Conservation (phyloP, 2,329 filamentous ascomycete species). For the Tolypocladium album region DNA sequence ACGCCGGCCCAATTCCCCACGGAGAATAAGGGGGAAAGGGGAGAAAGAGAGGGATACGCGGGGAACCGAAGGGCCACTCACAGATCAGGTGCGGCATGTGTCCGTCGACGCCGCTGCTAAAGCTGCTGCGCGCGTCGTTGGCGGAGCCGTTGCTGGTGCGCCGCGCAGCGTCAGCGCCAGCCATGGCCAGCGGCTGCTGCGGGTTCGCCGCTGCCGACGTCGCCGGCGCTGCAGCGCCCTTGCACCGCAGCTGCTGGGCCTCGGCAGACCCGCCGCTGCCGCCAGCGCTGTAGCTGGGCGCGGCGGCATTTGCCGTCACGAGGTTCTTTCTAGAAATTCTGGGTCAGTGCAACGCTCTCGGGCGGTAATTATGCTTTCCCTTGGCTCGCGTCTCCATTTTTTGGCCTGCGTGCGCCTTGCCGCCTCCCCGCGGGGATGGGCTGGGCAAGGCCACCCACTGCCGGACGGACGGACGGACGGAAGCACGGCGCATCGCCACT, state of each 20-base stretch:
- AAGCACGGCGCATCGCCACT: not conserved
- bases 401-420: not conserved
- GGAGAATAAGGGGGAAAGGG: not conserved
- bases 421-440: not conserved
- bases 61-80: slow-evolving; percentile 21
- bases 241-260: slow-evolving; percentile 14
- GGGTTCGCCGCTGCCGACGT: not conserved
- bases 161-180: slow-evolving; percentile 23
- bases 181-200: not conserved
- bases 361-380: too few relatives aligned
- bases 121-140: slow-evolving; percentile 11
- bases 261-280: slow-evolving; percentile 25
- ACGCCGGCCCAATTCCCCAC: not conserved
- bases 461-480: not conserved
- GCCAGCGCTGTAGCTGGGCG: slow-evolving; percentile 8
- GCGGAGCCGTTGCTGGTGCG: slow-evolving; percentile 23
- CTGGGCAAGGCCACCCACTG: not conserved
- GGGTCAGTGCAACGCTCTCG: slow-evolving; percentile 10
- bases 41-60: not conserved
- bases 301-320: slow-evolving; percentile 25
- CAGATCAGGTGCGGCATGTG: slow-evolving; percentile 38
- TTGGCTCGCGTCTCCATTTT: not conserved
- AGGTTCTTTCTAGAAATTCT: slow-evolving; percentile 30
- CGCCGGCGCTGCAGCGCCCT: slow-evolving; percentile 1
- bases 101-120: slow-evolving; percentile 20